Base-by-base conservation (phyloP, 352 stramenopile genomes). In the Globisporangium sylvaticum region DNA sequence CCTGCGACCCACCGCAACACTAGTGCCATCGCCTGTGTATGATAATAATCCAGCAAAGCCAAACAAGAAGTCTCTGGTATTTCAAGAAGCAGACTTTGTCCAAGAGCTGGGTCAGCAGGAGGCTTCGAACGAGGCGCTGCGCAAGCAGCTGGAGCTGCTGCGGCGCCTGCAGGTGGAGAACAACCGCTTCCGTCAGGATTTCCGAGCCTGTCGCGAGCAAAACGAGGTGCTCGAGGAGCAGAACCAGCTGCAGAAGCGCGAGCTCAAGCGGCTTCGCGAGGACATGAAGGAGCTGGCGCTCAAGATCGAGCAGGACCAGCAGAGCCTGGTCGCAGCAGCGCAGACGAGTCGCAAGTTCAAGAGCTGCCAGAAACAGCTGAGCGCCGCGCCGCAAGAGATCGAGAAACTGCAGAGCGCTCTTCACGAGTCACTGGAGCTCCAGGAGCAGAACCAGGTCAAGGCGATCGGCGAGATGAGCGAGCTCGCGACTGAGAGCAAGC, bases 91-190 rank as follows among this genome's bases (percentile, higher is more conserved):
- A 25, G 37, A 22, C 58, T 4, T 75, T 42, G 56, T 75, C 6
- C 68, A 73, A 10, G 67, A 83, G 52, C 67, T 84, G 62, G 65
- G 82, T 25, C 79, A 87, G 20, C 80, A 89, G 25, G 81, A 90
- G 59, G 68, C 69, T 39, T 87, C 83, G 8, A 91, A 90, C 46
- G 81, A 92, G 29, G 81, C 79, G 29, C 66, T 92, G 8, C 77
- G 81, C 9, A 86, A 86, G 46, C 84, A 92, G 39, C 67, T 90
- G 25, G 81, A 92, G 68, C 72, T 92, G 7, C 59, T 92, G n/a
- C 77, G 81, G 18, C 80, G 84, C 0, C 71, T 92, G 3, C 81
- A 92, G 60, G 63, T 89, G 7, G 84, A 92, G 50, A 92, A 92
- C 68, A 89, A 87, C 56, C 80, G 81, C 53, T 88, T 92, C 42